These are phyloP conservation scores for Castanopsis chinensis DNA, from an alignment of 306 rosid genomes.

Conservation along the genomic window DNA sequence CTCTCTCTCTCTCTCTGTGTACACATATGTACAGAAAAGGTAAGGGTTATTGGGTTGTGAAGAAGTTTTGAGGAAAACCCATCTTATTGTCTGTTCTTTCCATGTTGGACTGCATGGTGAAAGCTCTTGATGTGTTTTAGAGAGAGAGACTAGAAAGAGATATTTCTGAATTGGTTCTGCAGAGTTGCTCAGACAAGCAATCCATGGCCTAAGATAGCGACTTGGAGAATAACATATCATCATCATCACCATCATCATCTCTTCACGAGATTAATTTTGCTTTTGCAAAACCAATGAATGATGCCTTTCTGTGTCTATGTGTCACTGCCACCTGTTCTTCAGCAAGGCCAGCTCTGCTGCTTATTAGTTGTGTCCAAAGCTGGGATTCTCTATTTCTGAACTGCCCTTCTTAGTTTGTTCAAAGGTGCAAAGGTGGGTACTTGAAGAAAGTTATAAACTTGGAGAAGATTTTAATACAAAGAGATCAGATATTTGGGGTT, in stretches of 20 bases:
- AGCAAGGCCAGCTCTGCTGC: slow-evolving; percentile 11
- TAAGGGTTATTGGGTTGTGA: slow-evolving; percentile 31
- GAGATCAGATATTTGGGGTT: slow-evolving; percentile 24
- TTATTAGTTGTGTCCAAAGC: slow-evolving; percentile 34
- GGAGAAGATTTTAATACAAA: slow-evolving; percentile 29
- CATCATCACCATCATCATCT: slow-evolving; percentile 36
- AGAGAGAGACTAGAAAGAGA: slow-evolving; percentile 19
- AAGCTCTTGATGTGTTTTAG: slow-evolving; percentile 20
- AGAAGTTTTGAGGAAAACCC: slow-evolving; percentile 26
- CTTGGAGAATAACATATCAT: slow-evolving; percentile 54
- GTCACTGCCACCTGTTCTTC: slow-evolving; percentile 36
- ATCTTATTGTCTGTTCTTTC: slow-evolving; percentile 31
- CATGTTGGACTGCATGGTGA: slow-evolving; percentile 40
- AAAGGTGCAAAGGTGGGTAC: slow-evolving; percentile 26
- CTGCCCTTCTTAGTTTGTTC: slow-evolving; percentile 22
- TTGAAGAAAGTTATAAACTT: neutral
- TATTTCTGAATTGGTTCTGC: slow-evolving; percentile 33
- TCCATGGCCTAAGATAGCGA: slow-evolving; percentile 64
- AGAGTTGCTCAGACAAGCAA: slow-evolving; percentile 59
- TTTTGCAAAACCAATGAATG: slow-evolving; percentile 35
- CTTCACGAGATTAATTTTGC: slow-evolving; percentile 42
- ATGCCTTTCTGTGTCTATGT: slow-evolving; percentile 44
- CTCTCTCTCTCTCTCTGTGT: slow-evolving; percentile 27
- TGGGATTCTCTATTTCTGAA: slow-evolving; percentile 19
- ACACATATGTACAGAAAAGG: slow-evolving; percentile 25